phyloP scores from a whole-genome alignment of 345 rosid species.

The Ceriops decandra region DNA sequence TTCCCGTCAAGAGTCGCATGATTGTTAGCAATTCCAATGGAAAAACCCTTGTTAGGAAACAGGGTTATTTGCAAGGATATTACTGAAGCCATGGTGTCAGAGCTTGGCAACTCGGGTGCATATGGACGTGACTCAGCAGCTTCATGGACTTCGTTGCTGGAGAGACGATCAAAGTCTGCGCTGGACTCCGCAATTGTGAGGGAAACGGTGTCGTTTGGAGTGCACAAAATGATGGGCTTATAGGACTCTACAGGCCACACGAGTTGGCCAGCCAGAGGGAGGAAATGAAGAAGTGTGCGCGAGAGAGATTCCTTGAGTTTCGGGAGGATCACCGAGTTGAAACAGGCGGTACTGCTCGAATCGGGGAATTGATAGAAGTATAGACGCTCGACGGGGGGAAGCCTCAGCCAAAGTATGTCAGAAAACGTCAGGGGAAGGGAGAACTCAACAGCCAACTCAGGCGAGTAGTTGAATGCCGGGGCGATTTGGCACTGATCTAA shows the following conservation, averaged over 20 bases:
- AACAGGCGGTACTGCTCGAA: conserved; percentile 11
- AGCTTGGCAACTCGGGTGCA: background rate
- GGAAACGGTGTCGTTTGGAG: conserved; percentile 26
- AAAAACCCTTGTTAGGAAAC: conserved; percentile 8
- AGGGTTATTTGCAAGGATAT: conserved; percentile 8
- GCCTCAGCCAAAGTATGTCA: conserved; percentile 26
- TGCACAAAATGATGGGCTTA: conserved; percentile 24
- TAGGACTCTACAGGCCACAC: conserved; percentile 19
- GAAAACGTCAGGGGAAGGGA: conserved; percentile 12
- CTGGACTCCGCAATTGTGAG: conserved; percentile 35
- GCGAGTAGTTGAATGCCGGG: background rate
- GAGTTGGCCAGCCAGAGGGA: conserved; percentile 35
- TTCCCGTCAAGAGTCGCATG: conserved; percentile 2
- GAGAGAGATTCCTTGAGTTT: conserved; percentile 39
- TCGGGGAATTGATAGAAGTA: conserved; percentile 28
- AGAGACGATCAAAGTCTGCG: conserved; percentile 19
- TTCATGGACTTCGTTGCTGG: background rate
- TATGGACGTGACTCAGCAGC: background rate
- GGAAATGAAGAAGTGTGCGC: conserved; percentile 27
- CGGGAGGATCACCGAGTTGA: conserved; percentile 33
- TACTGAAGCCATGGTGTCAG: background rate
- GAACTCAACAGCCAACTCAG: background rate
- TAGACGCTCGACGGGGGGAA: conserved; percentile 33
- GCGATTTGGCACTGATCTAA: background rate
- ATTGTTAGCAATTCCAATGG: background rate